phyloP scores from a whole-genome alignment of 192 early-diverging fungal genomes.

The Coemansia sp. region DNA sequence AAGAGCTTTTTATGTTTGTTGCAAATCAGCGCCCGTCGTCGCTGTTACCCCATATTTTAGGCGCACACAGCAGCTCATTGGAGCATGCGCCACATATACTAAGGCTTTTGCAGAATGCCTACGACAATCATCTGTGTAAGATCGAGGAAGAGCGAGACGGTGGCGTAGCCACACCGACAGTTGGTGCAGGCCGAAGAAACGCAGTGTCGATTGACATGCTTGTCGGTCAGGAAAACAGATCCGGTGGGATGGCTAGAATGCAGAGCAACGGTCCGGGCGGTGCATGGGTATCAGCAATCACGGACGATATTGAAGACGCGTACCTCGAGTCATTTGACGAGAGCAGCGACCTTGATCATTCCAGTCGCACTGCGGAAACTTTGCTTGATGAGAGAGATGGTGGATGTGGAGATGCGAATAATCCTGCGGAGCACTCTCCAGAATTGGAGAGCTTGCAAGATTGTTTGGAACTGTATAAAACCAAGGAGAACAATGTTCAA shows the following conservation, averaged over 20 bases:
- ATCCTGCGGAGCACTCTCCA: slow-evolving; percentile 17
- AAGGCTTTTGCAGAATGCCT: slow-evolving; percentile 27
- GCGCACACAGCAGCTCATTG: slow-evolving; percentile 27
- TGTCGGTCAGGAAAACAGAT: slow-evolving; percentile 13
- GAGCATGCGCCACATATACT: slow-evolving; percentile 14
- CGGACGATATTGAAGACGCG: slow-evolving; percentile 78
- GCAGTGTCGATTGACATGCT: slow-evolving; percentile 47
- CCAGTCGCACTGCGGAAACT: not conserved
- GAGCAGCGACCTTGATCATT: slow-evolving; percentile 5
- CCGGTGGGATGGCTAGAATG: not conserved
- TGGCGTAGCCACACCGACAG: slow-evolving; percentile 41
- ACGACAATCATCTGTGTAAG: slow-evolving; percentile 22
- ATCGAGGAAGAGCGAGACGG: slow-evolving; percentile 12
- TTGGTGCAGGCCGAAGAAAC: slow-evolving; percentile 34
- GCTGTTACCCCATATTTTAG: slow-evolving; percentile 67
- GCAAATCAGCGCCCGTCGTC: slow-evolving; percentile 65
- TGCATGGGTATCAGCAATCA: slow-evolving; percentile 54
- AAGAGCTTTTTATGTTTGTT: slow-evolving; percentile 86
- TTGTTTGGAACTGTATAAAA: slow-evolving; percentile 31
- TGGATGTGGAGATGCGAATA: not conserved
- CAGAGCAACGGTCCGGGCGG: not conserved
- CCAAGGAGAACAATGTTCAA: slow-evolving; percentile 4
- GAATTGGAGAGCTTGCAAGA: slow-evolving; percentile 33
- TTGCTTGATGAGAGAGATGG: slow-evolving; percentile 1
- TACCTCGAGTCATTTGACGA: slow-evolving; percentile 73